phyloP scores from a whole-genome alignment of 495 filamentous ascomycete species.

The Cryomyces minteri region DNA sequence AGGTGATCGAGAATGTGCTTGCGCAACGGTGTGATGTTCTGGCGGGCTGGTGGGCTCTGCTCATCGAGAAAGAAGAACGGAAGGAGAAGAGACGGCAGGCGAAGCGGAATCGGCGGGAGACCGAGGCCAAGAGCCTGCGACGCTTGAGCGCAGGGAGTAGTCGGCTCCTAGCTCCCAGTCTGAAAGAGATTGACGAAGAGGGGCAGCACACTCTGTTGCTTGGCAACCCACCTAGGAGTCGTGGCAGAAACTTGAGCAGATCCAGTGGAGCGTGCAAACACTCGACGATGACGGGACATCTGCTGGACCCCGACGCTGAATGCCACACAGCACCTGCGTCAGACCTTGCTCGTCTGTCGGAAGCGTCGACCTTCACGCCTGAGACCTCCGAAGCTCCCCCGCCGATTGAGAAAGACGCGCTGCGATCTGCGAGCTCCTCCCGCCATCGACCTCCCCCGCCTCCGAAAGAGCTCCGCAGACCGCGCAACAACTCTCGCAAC shows the following conservation, averaged over 20 bases:
- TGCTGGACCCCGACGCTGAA: background rate
- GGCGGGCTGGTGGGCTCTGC: slow-evolving; percentile 89
- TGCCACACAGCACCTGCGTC: slow-evolving; percentile 26
- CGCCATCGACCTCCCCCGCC: slow-evolving; percentile 58
- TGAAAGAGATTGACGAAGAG: slow-evolving; percentile 62
- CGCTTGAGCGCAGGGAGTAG: slow-evolving; percentile 76
- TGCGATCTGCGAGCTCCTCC: slow-evolving; percentile 51
- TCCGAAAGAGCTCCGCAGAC: slow-evolving; percentile 63
- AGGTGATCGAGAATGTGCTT: slow-evolving; percentile 84
- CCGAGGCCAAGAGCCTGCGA: slow-evolving; percentile 59
- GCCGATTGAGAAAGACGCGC: slow-evolving; percentile 61
- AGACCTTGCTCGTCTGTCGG: slow-evolving; percentile 58
- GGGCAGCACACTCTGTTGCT: slow-evolving; percentile 22
- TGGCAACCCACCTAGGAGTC: slow-evolving; percentile 19
- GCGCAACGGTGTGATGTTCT: slow-evolving; percentile 75
- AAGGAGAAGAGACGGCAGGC: slow-evolving; percentile 70
- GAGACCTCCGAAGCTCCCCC: slow-evolving; percentile 34
- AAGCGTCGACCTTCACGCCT: slow-evolving; percentile 27
- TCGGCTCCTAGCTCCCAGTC: slow-evolving; percentile 54
- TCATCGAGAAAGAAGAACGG: slow-evolving; percentile 90
- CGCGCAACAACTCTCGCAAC: slow-evolving; percentile 18
- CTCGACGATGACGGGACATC: slow-evolving; percentile 20
- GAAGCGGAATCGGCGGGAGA: slow-evolving; percentile 69
- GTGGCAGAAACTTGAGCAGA: slow-evolving; percentile 18
- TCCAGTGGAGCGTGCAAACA: slow-evolving; percentile 11